Evolutionary conservation across 2,329 filamentous ascomycete species (phyloP).

Genomic region (Clarireedia sp.): DNA sequence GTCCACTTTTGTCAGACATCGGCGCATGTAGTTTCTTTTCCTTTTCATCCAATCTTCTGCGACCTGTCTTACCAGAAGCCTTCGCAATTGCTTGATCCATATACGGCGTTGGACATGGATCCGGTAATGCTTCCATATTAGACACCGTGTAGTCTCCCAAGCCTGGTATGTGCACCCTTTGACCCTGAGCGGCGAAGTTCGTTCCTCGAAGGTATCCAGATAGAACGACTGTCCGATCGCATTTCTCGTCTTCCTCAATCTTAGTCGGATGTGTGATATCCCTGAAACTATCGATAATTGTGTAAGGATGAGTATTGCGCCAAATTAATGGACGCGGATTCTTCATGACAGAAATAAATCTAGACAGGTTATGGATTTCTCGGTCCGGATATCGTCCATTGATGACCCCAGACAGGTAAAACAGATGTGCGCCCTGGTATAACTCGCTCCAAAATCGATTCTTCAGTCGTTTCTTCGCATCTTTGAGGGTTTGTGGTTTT

Average conservation of each 20-base stretch:
- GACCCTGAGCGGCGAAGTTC: conserved; percentile 80
- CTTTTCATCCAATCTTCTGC: conserved; percentile 83
- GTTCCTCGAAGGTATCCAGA: conserved; percentile 93
- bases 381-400: conserved; percentile 95
- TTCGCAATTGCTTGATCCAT: conserved; percentile 86
- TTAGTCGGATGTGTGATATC: conserved; percentile 91
- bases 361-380: conserved; percentile 89
- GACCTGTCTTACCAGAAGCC: conserved; percentile 69
- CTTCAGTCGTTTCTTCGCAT: conserved; percentile 94
- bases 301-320: conserved; percentile 94
- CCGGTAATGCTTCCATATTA: conserved; percentile 78
- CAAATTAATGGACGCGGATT: conserved; percentile 93
- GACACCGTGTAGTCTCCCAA: conserved; percentile 81
- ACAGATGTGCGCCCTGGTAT: conserved; percentile 93
- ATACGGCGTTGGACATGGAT: conserved; percentile 89
- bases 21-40: conserved; percentile 94
- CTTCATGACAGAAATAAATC: conserved; percentile 98
- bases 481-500: conserved; percentile 84
- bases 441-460: conserved; percentile 94
- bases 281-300: conserved; percentile 85
- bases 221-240: conserved; percentile 81
- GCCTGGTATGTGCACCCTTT: conserved; percentile 85
- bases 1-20: conserved; percentile 94
- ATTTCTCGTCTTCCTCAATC: conserved; percentile 81
- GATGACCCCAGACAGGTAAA: conserved; percentile 92